Percentiles rank a stretch among this genome's conserved stretches.
These are phyloP conservation scores for Candida nanaspora DNA, from an alignment of 805 yeast genomes.

Conservation along the genomic window DNA sequence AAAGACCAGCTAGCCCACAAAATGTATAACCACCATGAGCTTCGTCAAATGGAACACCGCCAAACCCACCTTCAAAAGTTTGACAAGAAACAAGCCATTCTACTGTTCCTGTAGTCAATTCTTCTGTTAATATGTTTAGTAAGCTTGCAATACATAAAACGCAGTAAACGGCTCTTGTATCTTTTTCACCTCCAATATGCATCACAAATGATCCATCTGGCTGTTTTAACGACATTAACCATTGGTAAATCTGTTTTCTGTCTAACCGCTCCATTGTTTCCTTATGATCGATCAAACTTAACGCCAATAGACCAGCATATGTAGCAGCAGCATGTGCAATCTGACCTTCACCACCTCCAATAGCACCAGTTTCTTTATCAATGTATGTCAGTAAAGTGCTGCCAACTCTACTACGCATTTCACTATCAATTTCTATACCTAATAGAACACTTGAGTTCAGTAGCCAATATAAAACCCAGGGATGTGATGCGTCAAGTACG, in stretches of 20 bases:
- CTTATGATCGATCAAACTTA: conserved; percentile 43
- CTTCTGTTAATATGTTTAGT: conserved; percentile 55
- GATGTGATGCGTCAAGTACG: conserved; percentile 78
- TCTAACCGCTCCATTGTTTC: conserved; percentile 37
- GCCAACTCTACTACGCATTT: conserved; percentile 16
- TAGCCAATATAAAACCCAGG: conserved; percentile 89
- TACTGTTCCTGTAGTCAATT: conserved; percentile 42
- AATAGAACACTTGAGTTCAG: conserved; percentile 45
- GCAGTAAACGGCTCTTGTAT: conserved; percentile 81
- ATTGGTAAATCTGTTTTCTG: conserved; percentile 40
- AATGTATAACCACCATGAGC: conserved; percentile 98
- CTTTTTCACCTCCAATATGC: conserved; percentile 76
- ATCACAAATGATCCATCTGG: conserved; percentile 71
- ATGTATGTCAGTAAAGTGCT: conserved; percentile 23
- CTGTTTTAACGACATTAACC: conserved; percentile 62
- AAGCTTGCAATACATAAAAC: conserved; percentile 68
- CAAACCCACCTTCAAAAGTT: conserved; percentile 93
- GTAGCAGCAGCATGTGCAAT: conserved; percentile 78
- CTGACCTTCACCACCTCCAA: conserved; percentile 84
- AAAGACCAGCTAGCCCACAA: conserved; percentile 71
- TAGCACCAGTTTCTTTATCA: conserved; percentile 46
- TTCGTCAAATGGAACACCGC: conserved; percentile 75
- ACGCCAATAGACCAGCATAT: conserved; percentile 66
- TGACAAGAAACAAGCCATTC: conserved; percentile 69
- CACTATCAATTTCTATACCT: conserved; percentile 22